Evolutionary conservation across 805 yeast genomes (phyloP).

Genomic region (Kodamaea hsintzibuensis): DNA sequence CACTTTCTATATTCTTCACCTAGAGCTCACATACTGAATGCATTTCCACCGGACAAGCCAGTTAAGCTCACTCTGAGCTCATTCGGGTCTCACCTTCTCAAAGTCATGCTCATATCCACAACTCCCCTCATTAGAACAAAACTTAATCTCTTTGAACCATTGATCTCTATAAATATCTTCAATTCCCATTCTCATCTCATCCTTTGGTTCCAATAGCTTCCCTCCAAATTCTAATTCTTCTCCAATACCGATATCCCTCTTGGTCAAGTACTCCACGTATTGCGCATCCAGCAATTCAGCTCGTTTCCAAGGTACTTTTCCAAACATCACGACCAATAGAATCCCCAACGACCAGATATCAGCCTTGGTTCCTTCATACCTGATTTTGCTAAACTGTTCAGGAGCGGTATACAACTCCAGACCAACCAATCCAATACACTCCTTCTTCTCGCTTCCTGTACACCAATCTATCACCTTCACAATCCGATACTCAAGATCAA

Average conservation of each 20-base stretch:
- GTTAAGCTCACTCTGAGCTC: not conserved
- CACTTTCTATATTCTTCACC: too few species aligned
- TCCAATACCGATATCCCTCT: not conserved
- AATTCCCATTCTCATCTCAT: not conserved
- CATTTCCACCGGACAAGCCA: too few species aligned
- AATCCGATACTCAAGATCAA: constrained; percentile 23
- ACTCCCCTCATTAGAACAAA: not conserved
- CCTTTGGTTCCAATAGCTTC: not conserved
- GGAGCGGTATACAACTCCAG: constrained; percentile 49
- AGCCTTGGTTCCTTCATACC: constrained; percentile 41
- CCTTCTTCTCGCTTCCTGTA: constrained; percentile 17
- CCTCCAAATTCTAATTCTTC: not conserved
- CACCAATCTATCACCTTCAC: constrained; percentile 50
- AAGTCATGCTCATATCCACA: not conserved
- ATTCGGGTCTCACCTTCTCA: not conserved
- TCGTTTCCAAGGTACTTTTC: constrained; percentile 48
- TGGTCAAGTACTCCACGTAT: constrained; percentile 19
- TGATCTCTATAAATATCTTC: constrained; percentile 1
- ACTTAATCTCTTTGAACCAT: not conserved
- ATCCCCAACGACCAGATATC: constrained; percentile 57
- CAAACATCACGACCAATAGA: constrained; percentile 33
- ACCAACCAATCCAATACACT: constrained; percentile 50
- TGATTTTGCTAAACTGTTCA: constrained; percentile 37
- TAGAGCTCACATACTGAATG: not conserved
- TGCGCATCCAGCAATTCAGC: constrained; percentile 30